These are phyloP conservation scores for Teunomyces funiuensis DNA, from an alignment of 805 yeast species.

Conservation along the genomic window DNA sequence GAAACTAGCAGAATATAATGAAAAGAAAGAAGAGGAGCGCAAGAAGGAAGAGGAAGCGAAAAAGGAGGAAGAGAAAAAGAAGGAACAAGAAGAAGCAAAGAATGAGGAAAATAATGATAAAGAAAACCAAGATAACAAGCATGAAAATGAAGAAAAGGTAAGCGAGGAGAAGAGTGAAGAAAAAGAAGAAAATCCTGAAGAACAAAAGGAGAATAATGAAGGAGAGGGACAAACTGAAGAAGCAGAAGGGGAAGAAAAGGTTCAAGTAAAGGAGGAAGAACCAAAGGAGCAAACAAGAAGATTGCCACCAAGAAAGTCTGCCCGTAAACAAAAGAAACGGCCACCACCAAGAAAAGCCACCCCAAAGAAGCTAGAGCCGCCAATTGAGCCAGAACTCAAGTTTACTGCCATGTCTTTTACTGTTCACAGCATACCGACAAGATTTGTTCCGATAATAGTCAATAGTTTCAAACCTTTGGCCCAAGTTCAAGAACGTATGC, in stretches of 20 bases:
- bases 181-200: constrained; percentile 11
- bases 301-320: constrained; percentile 10
- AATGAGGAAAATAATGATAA: constrained; percentile 18
- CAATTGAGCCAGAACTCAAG: constrained; percentile 44
- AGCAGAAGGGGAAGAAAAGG: constrained; percentile 9
- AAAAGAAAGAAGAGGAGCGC: constrained; percentile 25
- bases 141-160: constrained; percentile 15
- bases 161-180: constrained; percentile 13
- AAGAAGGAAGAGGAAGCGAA: constrained; percentile 16
- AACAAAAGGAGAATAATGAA: constrained; percentile 9
- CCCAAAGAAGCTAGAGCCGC: constrained; percentile 27
- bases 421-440: constrained; percentile 62
- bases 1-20: constrained; percentile 29
- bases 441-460: constrained; percentile 61
- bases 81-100: constrained; percentile 23
- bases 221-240: constrained; percentile 12
- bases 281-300: constrained; percentile 6
- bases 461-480: constrained; percentile 63
- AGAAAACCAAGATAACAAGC: constrained; percentile 22
- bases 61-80: constrained; percentile 19
- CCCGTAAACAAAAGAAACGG: constrained; percentile 13
- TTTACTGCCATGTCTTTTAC: constrained; percentile 67
- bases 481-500: constrained; percentile 62
- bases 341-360: constrained; percentile 13
- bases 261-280: background rate